These are phyloP conservation scores for Torulaspora globosa DNA, from an alignment of 1,139 yeast genomes.

Conservation along the genomic window DNA sequence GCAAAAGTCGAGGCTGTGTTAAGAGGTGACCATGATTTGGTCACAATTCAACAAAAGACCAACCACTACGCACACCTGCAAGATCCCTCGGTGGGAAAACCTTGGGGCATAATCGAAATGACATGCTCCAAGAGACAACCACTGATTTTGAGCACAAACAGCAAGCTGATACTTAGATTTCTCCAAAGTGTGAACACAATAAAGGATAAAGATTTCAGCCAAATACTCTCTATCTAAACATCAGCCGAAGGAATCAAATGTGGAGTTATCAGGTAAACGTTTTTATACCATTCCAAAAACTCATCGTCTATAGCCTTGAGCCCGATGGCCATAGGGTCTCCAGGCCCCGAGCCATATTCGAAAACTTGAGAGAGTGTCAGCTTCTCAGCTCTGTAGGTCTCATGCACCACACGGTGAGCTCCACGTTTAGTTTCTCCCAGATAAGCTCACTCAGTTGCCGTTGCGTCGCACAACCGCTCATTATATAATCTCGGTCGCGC, in stretches of 20 bases:
- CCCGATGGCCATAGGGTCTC: constrained; percentile 25
- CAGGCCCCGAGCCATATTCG: constrained; percentile 14
- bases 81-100: too few species aligned
- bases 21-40: too few species aligned
- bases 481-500: constrained; percentile 69
- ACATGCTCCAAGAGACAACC: too few species aligned
- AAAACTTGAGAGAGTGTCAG: constrained; percentile 26
- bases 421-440: constrained; percentile 66
- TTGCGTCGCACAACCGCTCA: constrained; percentile 96
- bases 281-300: constrained; percentile 34
- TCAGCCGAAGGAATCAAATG: constrained; percentile 22
- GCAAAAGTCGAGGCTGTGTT: too few species aligned
- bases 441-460: constrained; percentile 90
- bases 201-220: constrained; percentile 31
- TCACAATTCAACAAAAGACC: too few species aligned
- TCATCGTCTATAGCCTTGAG: constrained; percentile 33
- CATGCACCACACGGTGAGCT: constrained; percentile 30
- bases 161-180: constrained; percentile 33
- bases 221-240: constrained; percentile 32
- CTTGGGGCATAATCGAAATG: too few species aligned
- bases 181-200: constrained; percentile 29
- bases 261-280: constrained; percentile 23
- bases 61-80: too few species aligned
- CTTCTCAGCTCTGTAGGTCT: constrained; percentile 15
- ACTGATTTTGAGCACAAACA: too few species aligned